Evolutionary conservation across 1,284 basidiomycete genomes (phyloP).

Genomic region (Neolentinus lepideus): DNA sequence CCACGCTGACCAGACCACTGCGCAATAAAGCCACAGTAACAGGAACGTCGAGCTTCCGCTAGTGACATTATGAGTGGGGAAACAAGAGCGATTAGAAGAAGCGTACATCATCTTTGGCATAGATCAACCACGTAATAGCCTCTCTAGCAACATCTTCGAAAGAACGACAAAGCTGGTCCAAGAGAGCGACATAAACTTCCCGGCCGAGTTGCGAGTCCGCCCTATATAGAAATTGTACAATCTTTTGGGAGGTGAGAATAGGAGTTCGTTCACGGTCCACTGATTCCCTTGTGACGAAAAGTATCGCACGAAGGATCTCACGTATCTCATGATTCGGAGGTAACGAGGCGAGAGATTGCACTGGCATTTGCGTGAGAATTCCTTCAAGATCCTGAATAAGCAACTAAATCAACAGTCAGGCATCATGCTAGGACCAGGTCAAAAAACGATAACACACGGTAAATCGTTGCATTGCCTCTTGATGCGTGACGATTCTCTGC

Average conservation of each 20-base stretch:
- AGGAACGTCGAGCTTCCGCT: slow-evolving; percentile 95
- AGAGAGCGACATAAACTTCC: slow-evolving; percentile 85
- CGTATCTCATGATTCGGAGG: slow-evolving; percentile 85
- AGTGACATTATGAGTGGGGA: slow-evolving; percentile 7
- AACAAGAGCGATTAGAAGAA: neutral
- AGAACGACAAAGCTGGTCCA: slow-evolving; percentile 85
- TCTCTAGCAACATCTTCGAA: slow-evolving; percentile 95
- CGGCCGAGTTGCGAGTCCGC: slow-evolving; percentile 76
- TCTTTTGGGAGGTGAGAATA: slow-evolving; percentile 90
- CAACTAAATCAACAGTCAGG: slow-evolving; percentile 28
- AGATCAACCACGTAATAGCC: slow-evolving; percentile 94
- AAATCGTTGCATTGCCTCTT: slow-evolving; percentile 75
- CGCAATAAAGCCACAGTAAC: slow-evolving; percentile 88
- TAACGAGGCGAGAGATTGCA: slow-evolving; percentile 59
- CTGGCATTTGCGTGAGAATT: slow-evolving; percentile 61
- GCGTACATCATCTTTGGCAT: slow-evolving; percentile 91
- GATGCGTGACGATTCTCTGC: slow-evolving; percentile 43
- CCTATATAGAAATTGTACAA: slow-evolving; percentile 86
- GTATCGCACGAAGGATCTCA: slow-evolving; percentile 75
- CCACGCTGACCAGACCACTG: slow-evolving; percentile 74
- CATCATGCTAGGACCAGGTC: neutral
- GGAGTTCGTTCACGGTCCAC: slow-evolving; percentile 81
- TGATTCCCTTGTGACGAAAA: slow-evolving; percentile 74
- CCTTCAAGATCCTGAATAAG: slow-evolving; percentile 79
- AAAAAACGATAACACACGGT: slow-evolving; percentile 31